phyloP scores from a whole-genome alignment of 1,139 yeast genomes.

The Debaryomyces psychrophilus region DNA sequence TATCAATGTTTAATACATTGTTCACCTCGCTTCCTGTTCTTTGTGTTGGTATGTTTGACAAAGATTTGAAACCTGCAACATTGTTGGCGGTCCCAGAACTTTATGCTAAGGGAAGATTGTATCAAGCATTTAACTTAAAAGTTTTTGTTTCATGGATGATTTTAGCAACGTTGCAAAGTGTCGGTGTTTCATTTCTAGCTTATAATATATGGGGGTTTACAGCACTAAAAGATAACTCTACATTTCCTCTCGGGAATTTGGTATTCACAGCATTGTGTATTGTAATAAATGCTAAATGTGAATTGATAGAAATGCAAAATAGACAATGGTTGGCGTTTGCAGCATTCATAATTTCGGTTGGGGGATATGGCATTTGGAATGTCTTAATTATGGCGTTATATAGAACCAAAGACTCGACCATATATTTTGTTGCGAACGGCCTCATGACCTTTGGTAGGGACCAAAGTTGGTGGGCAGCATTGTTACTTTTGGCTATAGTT shows the following conservation, averaged over 20 bases:
- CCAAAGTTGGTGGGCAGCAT: slow-evolving; percentile 81
- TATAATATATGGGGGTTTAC: slow-evolving; percentile 70
- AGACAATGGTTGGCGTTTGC: slow-evolving; percentile 73
- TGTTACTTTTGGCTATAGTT: slow-evolving; percentile 56
- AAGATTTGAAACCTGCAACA: slow-evolving; percentile 86
- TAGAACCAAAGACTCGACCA: slow-evolving; percentile 56
- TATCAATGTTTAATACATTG: slow-evolving; percentile 94
- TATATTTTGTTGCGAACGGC: slow-evolving; percentile 75
- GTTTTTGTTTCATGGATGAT: slow-evolving; percentile 80
- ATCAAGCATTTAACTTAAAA: slow-evolving; percentile 71
- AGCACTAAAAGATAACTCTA: slow-evolving; percentile 68
- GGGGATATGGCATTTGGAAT: slow-evolving; percentile 91
- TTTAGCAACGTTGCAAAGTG: slow-evolving; percentile 73
- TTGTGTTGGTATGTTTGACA: slow-evolving; percentile 94
- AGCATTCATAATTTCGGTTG: slow-evolving; percentile 71
- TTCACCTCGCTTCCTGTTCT: slow-evolving; percentile 92
- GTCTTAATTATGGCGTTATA: slow-evolving; percentile 72
- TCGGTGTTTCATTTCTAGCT: slow-evolving; percentile 68
- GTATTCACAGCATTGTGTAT: slow-evolving; percentile 72
- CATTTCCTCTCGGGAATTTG: slow-evolving; percentile 81
- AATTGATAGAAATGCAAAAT: slow-evolving; percentile 82
- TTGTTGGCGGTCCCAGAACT: slow-evolving; percentile 90
- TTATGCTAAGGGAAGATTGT: slow-evolving; percentile 75
- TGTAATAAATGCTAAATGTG: slow-evolving; percentile 76
- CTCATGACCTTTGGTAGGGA: slow-evolving; percentile 78